Evolutionary conservation across 208 protist genomes (phyloP).

Genomic region (Trypanosoma melophagium): DNA sequence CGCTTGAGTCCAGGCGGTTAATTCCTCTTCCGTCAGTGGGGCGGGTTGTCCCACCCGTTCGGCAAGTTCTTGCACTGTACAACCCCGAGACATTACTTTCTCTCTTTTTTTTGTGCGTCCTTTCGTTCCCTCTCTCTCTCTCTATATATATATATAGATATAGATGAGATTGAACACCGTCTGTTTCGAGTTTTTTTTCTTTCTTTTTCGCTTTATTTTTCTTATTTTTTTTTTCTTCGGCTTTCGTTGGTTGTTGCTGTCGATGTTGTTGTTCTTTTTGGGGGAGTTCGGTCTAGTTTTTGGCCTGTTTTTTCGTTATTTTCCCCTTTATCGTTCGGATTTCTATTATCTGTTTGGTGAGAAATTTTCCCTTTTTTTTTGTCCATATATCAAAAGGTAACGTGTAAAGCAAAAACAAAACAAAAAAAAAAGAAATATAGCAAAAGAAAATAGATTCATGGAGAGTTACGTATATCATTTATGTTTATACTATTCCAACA

Average conservation of each 20-base stretch:
- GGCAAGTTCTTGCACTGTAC: constrained; percentile 44
- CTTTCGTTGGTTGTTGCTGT: not conserved
- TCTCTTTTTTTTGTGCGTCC: constrained; percentile 9
- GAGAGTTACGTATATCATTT: too few relatives aligned
- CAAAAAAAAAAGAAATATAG: constrained; percentile 2
- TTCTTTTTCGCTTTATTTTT: constrained; percentile 1
- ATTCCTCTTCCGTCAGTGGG: constrained; percentile 43
- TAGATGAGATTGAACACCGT: too few relatives aligned
- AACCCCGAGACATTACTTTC: too few relatives aligned
- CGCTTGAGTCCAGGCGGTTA: constrained; percentile 65
- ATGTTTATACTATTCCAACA: too few relatives aligned
- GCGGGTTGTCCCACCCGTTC: constrained; percentile 45
- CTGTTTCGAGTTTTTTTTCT: not conserved
- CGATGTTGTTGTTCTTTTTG: constrained; percentile 1
- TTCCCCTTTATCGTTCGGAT: not conserved
- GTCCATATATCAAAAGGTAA: too few relatives aligned
- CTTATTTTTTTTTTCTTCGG: not conserved
- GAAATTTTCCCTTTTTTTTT: too few relatives aligned
- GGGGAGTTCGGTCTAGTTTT: not conserved
- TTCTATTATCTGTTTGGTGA: not conserved
- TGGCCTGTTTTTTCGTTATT: not conserved
- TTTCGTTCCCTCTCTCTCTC: not conserved
- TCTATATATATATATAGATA: not conserved
- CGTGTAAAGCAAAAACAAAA: not conserved
- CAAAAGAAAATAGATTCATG: constrained; percentile 11